Evolutionary conservation across 768 basidiomycete species (phyloP).

Genomic region (Porpolomopsis calyptriformis): DNA sequence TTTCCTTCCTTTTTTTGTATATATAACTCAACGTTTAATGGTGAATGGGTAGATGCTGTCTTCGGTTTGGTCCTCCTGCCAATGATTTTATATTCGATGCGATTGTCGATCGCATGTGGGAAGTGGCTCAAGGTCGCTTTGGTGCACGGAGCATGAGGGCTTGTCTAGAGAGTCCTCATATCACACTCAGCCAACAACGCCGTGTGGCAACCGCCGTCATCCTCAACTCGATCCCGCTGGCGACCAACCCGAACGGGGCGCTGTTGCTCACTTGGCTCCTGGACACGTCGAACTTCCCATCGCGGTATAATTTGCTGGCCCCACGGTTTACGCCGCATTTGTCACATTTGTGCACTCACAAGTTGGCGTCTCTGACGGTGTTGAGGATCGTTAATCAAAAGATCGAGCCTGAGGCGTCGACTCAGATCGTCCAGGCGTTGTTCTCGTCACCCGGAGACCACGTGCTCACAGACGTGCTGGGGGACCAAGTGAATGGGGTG

Average conservation of each 20-base stretch:
- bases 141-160: constrained; percentile 97
- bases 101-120: constrained; percentile 97
- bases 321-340: constrained; percentile 95
- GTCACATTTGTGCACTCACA: constrained; percentile 95
- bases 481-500: constrained; percentile 94
- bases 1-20: constrained; percentile 9
- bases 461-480: constrained; percentile 85
- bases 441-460: constrained; percentile 87
- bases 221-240: constrained; percentile 93
- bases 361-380: constrained; percentile 89
- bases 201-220: constrained; percentile 91
- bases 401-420: constrained; percentile 81
- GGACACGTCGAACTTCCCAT: constrained; percentile 89
- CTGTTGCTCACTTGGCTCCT: constrained; percentile 93
- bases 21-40: not conserved
- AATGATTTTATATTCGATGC: constrained; percentile 98
- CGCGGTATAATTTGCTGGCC: constrained; percentile 88
- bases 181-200: constrained; percentile 83
- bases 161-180: constrained; percentile 84
- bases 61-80: constrained; percentile 80
- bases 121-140: constrained; percentile 94
- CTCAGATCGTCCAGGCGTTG: constrained; percentile 77
- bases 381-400: constrained; percentile 95
- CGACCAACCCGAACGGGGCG: constrained; percentile 96
- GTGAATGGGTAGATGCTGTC: constrained; percentile 53